phyloP scores from a whole-genome alignment of 208 protist species.

The Leishmania arabica region DNA sequence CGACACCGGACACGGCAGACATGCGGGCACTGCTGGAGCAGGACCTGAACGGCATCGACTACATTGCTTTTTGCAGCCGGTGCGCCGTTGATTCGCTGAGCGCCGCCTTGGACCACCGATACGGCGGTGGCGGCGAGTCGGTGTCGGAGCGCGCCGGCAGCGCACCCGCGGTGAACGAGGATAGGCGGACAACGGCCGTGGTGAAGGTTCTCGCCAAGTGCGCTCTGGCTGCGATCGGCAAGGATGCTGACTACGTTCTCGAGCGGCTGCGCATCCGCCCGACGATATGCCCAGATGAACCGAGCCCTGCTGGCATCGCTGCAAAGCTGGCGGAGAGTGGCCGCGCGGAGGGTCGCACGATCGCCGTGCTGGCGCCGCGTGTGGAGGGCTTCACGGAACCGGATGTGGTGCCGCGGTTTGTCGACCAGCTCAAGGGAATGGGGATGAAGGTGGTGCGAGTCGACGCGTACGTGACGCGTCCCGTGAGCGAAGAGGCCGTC shows the following conservation, averaged over 20 bases:
- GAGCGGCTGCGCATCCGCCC: slow-evolving; percentile 13
- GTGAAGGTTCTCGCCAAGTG: slow-evolving; percentile 1
- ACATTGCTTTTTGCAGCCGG: slow-evolving; percentile 23
- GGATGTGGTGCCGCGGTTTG: slow-evolving; percentile 23
- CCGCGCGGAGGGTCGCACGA: slow-evolving; percentile 3
- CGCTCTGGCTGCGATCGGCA: slow-evolving; percentile 17
- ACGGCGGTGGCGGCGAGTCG: background rate
- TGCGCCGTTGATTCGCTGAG: slow-evolving; percentile 21
- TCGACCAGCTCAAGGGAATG: slow-evolving; percentile 14
- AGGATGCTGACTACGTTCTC: slow-evolving; percentile 20
- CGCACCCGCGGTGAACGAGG: background rate
- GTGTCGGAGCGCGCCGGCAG: background rate
- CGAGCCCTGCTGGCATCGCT: slow-evolving; percentile 21
- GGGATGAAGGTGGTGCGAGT: slow-evolving; percentile 19
- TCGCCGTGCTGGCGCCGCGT: slow-evolving; percentile 22
- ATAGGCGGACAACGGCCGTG: background rate
- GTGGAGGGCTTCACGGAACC: slow-evolving; percentile 21
- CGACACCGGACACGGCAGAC: slow-evolving; percentile 14
- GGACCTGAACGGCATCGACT: slow-evolving; percentile 19
- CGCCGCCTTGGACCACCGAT: slow-evolving; percentile 1
- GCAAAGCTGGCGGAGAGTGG: slow-evolving; percentile 11
- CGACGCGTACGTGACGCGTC: slow-evolving; percentile 23
- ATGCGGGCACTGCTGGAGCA: slow-evolving; percentile 13
- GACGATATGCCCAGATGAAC: slow-evolving; percentile 15
- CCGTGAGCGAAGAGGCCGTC: slow-evolving; percentile 16